These are phyloP conservation scores for Cavenderia fasciculata DNA, from an alignment of 78 protist genomes.

Conservation along the genomic window DNA sequence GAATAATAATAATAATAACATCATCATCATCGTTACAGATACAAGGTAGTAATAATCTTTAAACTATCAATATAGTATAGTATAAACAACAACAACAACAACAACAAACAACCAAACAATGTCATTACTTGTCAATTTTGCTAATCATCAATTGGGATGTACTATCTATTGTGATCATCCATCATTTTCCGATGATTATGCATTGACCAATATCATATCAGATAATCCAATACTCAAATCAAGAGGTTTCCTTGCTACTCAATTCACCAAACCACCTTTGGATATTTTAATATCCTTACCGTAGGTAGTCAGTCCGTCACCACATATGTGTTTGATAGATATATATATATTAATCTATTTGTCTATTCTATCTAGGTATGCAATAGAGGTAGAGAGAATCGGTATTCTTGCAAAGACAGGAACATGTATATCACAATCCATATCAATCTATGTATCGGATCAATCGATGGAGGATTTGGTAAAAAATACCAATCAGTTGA, in stretches of 20 bases:
- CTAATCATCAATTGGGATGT: conserved; percentile 11
- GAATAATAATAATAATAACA: too few species aligned
- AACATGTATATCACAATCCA: conserved; percentile 37
- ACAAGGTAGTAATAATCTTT: too few species aligned
- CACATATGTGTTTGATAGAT: background rate
- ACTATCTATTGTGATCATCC: conserved; percentile 47
- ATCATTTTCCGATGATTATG: conserved; percentile 20
- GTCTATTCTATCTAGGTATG: background rate
- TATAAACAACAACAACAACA: too few species aligned
- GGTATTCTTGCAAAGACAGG: conserved; percentile 21
- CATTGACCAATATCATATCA: background rate
- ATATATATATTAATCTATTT: background rate
- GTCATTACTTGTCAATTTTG: conserved; percentile 4
- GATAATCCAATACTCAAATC: background rate
- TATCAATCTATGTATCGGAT: conserved; percentile 46
- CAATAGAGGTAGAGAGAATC: conserved; percentile 68
- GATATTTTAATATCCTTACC: conserved; percentile 68
- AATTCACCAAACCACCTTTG: conserved; percentile 31
- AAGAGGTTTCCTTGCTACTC: conserved; percentile 3
- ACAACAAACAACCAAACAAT: too few species aligned
- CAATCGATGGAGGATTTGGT: conserved; percentile 14
- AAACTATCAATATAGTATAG: too few species aligned
- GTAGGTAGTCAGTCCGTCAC: background rate
- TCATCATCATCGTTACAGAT: too few species aligned
- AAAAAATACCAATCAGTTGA: background rate